Evolutionary conservation across 2,329 filamentous ascomycete genomes (phyloP).

Genomic region (Paecilomyces dactylethromorphus): DNA sequence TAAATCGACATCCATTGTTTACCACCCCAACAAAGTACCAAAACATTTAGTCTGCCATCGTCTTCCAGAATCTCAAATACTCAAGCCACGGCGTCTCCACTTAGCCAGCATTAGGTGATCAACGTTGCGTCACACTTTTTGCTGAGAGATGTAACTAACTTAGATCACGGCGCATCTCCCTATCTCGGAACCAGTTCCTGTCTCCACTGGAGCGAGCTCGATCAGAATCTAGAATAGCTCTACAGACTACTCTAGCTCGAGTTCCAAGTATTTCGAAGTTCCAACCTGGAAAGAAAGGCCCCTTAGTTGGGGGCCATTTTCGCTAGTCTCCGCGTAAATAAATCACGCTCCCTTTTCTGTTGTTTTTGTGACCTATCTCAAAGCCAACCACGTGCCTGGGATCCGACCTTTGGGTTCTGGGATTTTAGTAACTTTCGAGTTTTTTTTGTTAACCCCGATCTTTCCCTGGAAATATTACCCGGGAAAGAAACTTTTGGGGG

Average conservation of each 20-base stretch:
- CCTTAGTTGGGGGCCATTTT: not conserved
- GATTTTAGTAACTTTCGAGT: not conserved
- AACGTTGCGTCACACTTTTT: not conserved
- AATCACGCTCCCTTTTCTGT: not conserved
- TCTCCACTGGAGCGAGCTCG: not conserved
- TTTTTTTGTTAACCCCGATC: not conserved
- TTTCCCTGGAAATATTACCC: not conserved
- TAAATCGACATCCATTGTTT: not conserved
- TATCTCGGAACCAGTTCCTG: not conserved
- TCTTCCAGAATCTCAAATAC: not conserved
- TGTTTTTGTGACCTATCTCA: not conserved
- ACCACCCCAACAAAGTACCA: not conserved
- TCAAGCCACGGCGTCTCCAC: not conserved
- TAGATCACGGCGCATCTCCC: not conserved
- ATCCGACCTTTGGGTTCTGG: not conserved
- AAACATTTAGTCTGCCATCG: not conserved
- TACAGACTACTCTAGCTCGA: not conserved
- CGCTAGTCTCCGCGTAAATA: not conserved
- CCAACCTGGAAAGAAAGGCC: not conserved
- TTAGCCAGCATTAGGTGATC: not conserved
- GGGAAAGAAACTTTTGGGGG: not conserved
- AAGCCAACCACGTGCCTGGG: not conserved
- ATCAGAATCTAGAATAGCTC: not conserved
- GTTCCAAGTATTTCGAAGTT: not conserved
- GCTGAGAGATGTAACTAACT: not conserved